A percentile compares a stretch with the other conserved stretches of the same genome.
These are phyloP conservation scores for Chiua virens DNA, from an alignment of 768 basidiomycete genomes.

Conservation along the genomic window DNA sequence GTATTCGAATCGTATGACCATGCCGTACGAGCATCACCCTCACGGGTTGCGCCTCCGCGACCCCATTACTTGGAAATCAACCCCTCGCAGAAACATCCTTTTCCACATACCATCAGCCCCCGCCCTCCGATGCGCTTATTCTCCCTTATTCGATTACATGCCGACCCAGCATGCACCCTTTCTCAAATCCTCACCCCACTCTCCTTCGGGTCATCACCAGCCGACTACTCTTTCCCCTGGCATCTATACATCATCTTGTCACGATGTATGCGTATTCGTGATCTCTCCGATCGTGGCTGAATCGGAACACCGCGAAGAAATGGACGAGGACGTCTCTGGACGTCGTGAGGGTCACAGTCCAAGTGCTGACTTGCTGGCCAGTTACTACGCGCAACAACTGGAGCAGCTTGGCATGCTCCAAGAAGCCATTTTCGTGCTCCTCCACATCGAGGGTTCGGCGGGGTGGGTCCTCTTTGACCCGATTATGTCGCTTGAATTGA, in stretches of 20 bases:
- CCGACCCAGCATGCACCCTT: slow-evolving; percentile 68
- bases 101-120: slow-evolving; percentile 47
- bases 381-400: slow-evolving; percentile 83
- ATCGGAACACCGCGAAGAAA: slow-evolving; percentile 35
- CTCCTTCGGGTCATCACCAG: slow-evolving; percentile 70
- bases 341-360: slow-evolving; percentile 75
- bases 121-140: slow-evolving; percentile 73
- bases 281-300: slow-evolving; percentile 83
- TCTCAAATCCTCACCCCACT: slow-evolving; percentile 70
- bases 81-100: slow-evolving; percentile 21
- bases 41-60: slow-evolving; percentile 50
- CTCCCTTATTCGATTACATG: slow-evolving; percentile 75
- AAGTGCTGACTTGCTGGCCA: slow-evolving; percentile 79
- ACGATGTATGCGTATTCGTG: slow-evolving; percentile 76
- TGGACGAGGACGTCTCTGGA: slow-evolving; percentile 43
- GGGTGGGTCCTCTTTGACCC: slow-evolving; percentile 52
- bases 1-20: slow-evolving; percentile 64
- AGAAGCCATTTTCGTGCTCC: slow-evolving; percentile 83
- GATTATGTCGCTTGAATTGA: slow-evolving; percentile 4
- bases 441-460: slow-evolving; percentile 79
- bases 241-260: slow-evolving; percentile 89
- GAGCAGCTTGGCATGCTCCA: slow-evolving; percentile 80
- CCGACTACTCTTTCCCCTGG: slow-evolving; percentile 89
- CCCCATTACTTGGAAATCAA: slow-evolving; percentile 55
- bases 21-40: slow-evolving; percentile 36